Conservation (phyloP, 768 basidiomycete genomes). For the Tephrocybe rancida region DNA sequence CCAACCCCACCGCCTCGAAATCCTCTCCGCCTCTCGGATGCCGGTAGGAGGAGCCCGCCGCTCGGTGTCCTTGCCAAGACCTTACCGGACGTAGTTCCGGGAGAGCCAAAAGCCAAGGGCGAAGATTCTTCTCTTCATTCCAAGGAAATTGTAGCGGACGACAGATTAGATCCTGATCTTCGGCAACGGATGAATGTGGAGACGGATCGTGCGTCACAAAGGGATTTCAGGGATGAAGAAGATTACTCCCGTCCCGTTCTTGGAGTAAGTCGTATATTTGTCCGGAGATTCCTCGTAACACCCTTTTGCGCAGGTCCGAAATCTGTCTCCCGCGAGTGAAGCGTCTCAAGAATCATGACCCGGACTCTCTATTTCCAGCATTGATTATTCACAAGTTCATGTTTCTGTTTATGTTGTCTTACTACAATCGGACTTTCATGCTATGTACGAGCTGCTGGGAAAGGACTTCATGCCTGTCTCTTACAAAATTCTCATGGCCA, state of each 20-base stretch:
- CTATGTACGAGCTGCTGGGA: slow-evolving; percentile 1
- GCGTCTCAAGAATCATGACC: slow-evolving; percentile 27
- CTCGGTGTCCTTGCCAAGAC: slow-evolving; percentile 13
- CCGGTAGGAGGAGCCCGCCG: slow-evolving; percentile 15
- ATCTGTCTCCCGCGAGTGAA: slow-evolving; percentile 44
- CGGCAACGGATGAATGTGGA: slow-evolving; percentile 33
- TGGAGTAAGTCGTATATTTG: slow-evolving; percentile 38
- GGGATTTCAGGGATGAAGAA: slow-evolving; percentile 49
- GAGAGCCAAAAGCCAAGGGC: slow-evolving; percentile 19
- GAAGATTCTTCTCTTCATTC: slow-evolving; percentile 35
- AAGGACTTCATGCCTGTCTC: slow-evolving; percentile 8
- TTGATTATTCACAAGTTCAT: background rate
- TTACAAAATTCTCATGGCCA: slow-evolving; percentile 7
- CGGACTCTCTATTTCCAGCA: background rate
- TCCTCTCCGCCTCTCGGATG: slow-evolving; percentile 29
- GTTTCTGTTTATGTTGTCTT: background rate
- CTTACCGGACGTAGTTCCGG: slow-evolving; percentile 11
- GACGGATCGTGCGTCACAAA: slow-evolving; percentile 28
- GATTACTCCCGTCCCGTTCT: slow-evolving; percentile 61
- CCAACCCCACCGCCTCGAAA: slow-evolving; percentile 34
- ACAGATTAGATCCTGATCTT: slow-evolving; percentile 47
- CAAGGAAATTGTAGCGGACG: slow-evolving; percentile 37
- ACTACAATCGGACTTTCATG: slow-evolving; percentile 9
- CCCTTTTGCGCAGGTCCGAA: slow-evolving; percentile 47
- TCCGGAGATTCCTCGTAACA: background rate